phyloP scores from a whole-genome alignment of 2,329 filamentous ascomycete species.

The Alternaria postmessia region DNA sequence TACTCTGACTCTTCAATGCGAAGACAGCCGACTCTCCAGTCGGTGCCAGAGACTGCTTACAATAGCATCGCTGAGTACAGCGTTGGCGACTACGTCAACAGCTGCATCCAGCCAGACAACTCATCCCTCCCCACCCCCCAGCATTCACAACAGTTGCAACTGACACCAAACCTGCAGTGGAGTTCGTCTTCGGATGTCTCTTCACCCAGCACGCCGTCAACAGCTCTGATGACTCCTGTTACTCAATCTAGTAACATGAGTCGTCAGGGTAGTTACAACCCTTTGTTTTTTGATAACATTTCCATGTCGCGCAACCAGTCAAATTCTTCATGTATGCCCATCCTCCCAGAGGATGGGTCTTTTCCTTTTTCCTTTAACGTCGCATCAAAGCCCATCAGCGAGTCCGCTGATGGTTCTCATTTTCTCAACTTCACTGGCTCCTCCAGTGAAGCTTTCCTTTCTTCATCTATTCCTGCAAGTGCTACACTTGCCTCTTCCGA shows the following conservation, averaged over 20 bases:
- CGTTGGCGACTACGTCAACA: conserved; percentile 48
- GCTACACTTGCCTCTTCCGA: conserved; percentile 44
- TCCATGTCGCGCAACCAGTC: conserved; percentile 57
- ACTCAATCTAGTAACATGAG: conserved; percentile 55
- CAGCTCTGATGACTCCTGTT: conserved; percentile 50
- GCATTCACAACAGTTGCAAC: conserved; percentile 37
- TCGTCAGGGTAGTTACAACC: conserved; percentile 56
- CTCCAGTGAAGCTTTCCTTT: conserved; percentile 50
- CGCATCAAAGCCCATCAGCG: conserved; percentile 46
- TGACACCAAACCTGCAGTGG: conserved; percentile 45
- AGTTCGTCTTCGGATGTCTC: conserved; percentile 44
- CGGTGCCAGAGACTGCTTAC: conserved; percentile 33
- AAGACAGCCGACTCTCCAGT: conserved; percentile 32
- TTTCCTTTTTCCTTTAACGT: conserved; percentile 47
- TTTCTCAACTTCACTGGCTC: conserved; percentile 45
- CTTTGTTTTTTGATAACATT: conserved; percentile 51
- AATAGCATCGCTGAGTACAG: conserved; percentile 45
- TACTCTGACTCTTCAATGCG: conserved; percentile 36
- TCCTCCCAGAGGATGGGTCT: conserved; percentile 47
- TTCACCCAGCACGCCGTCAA: conserved; percentile 48
- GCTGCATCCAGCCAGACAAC: conserved; percentile 36
- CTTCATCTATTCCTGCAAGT: conserved; percentile 43
- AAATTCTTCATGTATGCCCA: conserved; percentile 48
- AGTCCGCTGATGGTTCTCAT: conserved; percentile 41
- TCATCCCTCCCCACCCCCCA: conserved; percentile 32